Conservation (phyloP, 345 rosid genomes). For the Firmiana major region DNA sequence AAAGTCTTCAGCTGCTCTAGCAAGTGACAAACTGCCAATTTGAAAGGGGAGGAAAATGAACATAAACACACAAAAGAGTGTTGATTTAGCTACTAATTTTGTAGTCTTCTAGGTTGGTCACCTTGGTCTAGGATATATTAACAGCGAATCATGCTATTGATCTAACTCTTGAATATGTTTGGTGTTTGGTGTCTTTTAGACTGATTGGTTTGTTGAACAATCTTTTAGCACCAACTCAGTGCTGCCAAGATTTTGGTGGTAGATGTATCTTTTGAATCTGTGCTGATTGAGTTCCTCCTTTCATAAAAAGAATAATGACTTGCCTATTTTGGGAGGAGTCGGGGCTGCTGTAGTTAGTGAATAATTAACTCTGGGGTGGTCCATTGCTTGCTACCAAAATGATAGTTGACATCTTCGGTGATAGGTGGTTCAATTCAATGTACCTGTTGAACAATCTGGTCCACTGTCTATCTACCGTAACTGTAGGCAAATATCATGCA, state of each 20-base stretch:
- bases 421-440: constrained; percentile 10
- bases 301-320: neutral
- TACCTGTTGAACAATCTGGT: neutral
- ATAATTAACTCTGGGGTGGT: neutral
- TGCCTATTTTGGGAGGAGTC: neutral
- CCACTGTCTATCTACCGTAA: constrained; percentile 1
- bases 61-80: neutral
- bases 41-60: neutral
- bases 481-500: neutral
- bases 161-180: neutral
- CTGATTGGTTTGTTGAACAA: neutral
- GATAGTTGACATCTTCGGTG: neutral
- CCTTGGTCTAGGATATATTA: neutral
- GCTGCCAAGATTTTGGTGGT: neutral
- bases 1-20: neutral
- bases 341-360: neutral
- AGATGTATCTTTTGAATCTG: neutral
- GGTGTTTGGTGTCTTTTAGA: neutral
- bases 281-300: neutral
- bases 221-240: neutral
- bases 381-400: neutral
- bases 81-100: neutral
- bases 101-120: neutral
- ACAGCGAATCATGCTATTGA: neutral
- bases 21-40: neutral